Base-by-base conservation (phyloP, 345 rosid genomes). In the Schrenkiella parvula region DNA sequence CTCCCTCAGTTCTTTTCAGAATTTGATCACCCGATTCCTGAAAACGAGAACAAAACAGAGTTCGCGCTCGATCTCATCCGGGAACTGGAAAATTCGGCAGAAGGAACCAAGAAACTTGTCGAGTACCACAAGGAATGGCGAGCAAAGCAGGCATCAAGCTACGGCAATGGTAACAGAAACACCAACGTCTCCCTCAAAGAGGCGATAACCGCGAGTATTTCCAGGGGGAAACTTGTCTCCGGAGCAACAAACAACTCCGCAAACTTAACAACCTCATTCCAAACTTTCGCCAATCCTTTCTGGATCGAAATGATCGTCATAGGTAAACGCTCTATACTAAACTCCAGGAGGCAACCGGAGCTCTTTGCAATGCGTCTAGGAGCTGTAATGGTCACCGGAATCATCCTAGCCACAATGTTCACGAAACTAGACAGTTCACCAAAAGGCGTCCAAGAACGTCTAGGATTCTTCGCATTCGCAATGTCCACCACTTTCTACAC, bases 401-500 rank as follows among this genome's bases (percentile, higher is more conserved):
- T 89, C 57, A 95, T 95, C 76, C 31, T 95, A 35, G 97, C 97
- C 0, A 91, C 97, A 26, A 83, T 91, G 66, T 95, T 87, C 75
- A 83, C 89, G 83, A 78, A 86, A 13, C 90, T 91, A 0, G 97
- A 95, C 69, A 66, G 73, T 66, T 91, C 97, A 0, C 99, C 97
- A 0, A 88, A 83, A 79, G 99, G 99, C 0, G 86, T 82, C 18
- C 95, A 88, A 66, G 99, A 95, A 64, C 84, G 97, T 12, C 1
- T 91, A 34, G 99, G 97, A 1, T 91, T 91, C 80, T 88, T 91
- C 64, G 97, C 99, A 14, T 89, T 95, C 51, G 97, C 99, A 18
- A 91, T 95, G 97, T 86, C 95, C 4, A 88, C 97, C 18, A 89
- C 90, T 3, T 91, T 89, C 93, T 95, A 91, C 87, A 91, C 95